Evolutionary conservation across 164 flowering plant species (phyloP), one percentile per base, ranked within the genome.

Genomic region (Brasenia schreberi): DNA sequence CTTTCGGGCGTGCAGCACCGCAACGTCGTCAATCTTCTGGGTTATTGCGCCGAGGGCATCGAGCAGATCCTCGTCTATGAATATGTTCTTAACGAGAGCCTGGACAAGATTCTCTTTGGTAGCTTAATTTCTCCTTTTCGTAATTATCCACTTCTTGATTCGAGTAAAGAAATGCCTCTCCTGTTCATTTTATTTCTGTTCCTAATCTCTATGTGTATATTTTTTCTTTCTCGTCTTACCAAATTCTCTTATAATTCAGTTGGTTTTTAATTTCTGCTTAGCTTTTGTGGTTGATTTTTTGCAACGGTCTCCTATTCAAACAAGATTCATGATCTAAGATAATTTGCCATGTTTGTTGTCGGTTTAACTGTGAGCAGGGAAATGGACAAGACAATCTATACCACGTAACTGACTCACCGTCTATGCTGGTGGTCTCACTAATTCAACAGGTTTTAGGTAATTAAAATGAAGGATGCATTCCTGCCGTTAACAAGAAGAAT

Each of bases 21-120:
- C n/a, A 94, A 94, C 78, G 89, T 94, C 7, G 99, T 94, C 33
- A 87, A 82, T 72, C 70, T 94, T 53, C 64, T 85, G 64, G 99
- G 99, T 0, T 94, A 82, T 67, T 94, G 96, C 71, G 75, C 66
- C 0, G 87, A 83, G 45, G 96, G 85, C 33, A 69, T 10, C 2
- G 96, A 94, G 70, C 87, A 87, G 76, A 78, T 94, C 45, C 88
- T 94, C 45, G 95, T 94, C 69, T 94, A 94, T 67, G 99, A 94
- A 71, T 94, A 87, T 61, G 82, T 91, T 16, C 27, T 65, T 10
- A 71, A 85, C 69, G 85, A 94, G 76, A 94, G 99, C 85, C 84
- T 94, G 45, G 97, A 94, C 86, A 94, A 91, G 78, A 65, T 84
- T 70, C 85, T 94, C 63, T 94, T 91, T 86, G 74, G 97, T 94